Evolutionary conservation across 805 yeast genomes (phyloP), one percentile per base, ranked within the genome.

Genomic region (Dipodascopsis uninucleata): DNA sequence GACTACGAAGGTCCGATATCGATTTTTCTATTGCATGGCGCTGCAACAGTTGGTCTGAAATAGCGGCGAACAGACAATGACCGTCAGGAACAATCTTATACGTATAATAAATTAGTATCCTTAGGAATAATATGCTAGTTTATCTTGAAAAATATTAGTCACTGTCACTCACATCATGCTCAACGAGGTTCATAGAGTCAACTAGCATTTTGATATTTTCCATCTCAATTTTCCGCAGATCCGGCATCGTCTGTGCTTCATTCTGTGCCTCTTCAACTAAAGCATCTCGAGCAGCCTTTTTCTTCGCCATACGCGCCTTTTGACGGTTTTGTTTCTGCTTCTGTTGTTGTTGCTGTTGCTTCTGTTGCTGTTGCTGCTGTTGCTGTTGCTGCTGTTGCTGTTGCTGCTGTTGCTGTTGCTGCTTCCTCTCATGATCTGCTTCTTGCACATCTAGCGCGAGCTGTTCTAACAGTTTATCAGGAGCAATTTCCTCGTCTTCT

Each of bases 31-130:
- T 52, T 2, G 59, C 65, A 24, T 77, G 85, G 18, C 95, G 75
- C 3, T 58, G 45, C 36, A 60, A 54, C 50, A 90, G 65, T 60
- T 90, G 97, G 61, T 90, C 96, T 18, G 81, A 71, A 16, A 90
- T 74, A 0, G 96, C 82, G 3, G 90, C 85, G 69, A 87, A 93
- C 25, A 90, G 67, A 71, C 98, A 93, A 63, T 90, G 90, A 0
- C 97, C 98, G 63, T 90, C 97, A 0, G 97, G 95, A 48, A 74
- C 35, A 32, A 52, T 52, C 54, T 50, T 17, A 9, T 23, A 26
- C 16, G 6, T 33, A 12, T 14, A 12, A 38, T n/a, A n/a, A n/a
- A n/a, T n/a, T n/a, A n/a, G n/a, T n/a, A n/a, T n/a, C n/a, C n/a
- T n/a, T n/a, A n/a, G n/a, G n/a, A 12, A 26, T 26, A 26, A 12